Evolutionary conservation across 169 alveolate genomes (phyloP), one percentile per base, ranked within the genome.

Genomic region (Cryptosporidium sp.): DNA sequence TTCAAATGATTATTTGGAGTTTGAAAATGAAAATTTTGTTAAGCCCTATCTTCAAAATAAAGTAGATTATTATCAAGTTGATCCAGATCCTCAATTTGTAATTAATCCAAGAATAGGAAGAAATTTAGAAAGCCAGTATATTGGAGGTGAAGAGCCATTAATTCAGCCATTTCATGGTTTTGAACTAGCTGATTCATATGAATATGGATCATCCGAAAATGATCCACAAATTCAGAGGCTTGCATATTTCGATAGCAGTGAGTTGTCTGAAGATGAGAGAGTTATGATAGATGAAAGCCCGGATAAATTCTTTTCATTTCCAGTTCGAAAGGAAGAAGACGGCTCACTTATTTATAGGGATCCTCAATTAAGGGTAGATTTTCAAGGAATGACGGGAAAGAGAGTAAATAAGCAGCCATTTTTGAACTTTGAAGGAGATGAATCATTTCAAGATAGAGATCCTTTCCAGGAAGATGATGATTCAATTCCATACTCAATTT

Each of bases 341-440:
- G 3, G 23, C 26, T 18, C 9, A 18, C 23, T 16, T 18, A 35
- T 7, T 71, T n/a, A 16, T 29, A 33, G 9, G 12, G 45, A 41
- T 14, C 71, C 71, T 65, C 6, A 1, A 31, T 62, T 80, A 48
- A 80, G 33, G 16, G 48, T 73, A 8, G 35, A 73, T 52, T 80
- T 59, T 33, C 80, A 80, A 50, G 89, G 89, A 21, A 41, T 80
- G 55, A 41, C 70, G 6, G 89, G 89, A 59, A 80, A 33, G 35
- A 80, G 26, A 26, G 41, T 80, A 14, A 80, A 31, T 41, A 80
- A 80, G 12, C 75, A 41, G 3, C 75, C 75, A 80, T 39, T 67
- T 37, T 62, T 31, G 48, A 31, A 8, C 16, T 37, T 43, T 21
- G 89, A 37, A 7, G 75, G 23, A 39, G 86, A 74, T 55, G 86